Evolutionary conservation across 1,284 basidiomycete species (phyloP).

Genomic region (Marasmius fiardii): DNA sequence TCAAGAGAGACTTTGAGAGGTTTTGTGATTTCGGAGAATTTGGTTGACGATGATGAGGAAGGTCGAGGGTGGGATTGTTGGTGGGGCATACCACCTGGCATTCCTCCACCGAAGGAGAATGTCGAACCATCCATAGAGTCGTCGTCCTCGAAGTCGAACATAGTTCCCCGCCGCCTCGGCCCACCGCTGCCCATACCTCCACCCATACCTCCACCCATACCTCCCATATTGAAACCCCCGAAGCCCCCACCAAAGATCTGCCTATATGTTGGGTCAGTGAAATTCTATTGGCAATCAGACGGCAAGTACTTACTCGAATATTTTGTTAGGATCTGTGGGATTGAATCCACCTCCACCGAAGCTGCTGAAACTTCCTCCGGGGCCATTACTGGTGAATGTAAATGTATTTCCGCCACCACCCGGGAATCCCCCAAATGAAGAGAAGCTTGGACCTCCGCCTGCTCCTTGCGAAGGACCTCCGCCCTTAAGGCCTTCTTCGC

Average conservation of each 20-base stretch:
- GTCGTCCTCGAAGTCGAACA: constrained; percentile 40
- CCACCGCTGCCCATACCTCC: no score
- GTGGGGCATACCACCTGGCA: constrained; percentile 47
- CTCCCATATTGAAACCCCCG: constrained; percentile 28
- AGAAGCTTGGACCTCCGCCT: constrained; percentile 34
- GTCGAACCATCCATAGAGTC: constrained; percentile 44
- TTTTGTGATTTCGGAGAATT: constrained; percentile 69
- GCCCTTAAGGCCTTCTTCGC: constrained; percentile 92
- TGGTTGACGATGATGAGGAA: constrained; percentile 18
- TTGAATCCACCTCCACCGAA: constrained; percentile 51
- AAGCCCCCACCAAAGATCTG: constrained; percentile 55
- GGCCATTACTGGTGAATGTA: constrained; percentile 51
- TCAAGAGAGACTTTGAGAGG: constrained; percentile 87
- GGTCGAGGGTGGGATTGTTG: constrained; percentile 18
- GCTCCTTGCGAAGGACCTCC: constrained; percentile 50
- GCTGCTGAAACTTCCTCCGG: constrained; percentile 34
- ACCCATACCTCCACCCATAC: constrained; percentile 38
- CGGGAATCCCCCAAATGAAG: constrained; percentile 26
- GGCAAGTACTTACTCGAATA: constrained; percentile 76
- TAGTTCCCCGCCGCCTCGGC: constrained; percentile 29
- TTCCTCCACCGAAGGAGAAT: constrained; percentile 30
- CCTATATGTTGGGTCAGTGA: constrained; percentile 38
- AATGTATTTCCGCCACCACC: constrained; percentile 49
- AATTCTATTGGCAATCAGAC: constrained; percentile 1
- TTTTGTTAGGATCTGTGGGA: constrained; percentile 84